A percentile compares a stretch with the other conserved stretches of the same genome.
phyloP scores from a whole-genome alignment of 2,329 filamentous ascomycete species.

The Aspergillus awamori region DNA sequence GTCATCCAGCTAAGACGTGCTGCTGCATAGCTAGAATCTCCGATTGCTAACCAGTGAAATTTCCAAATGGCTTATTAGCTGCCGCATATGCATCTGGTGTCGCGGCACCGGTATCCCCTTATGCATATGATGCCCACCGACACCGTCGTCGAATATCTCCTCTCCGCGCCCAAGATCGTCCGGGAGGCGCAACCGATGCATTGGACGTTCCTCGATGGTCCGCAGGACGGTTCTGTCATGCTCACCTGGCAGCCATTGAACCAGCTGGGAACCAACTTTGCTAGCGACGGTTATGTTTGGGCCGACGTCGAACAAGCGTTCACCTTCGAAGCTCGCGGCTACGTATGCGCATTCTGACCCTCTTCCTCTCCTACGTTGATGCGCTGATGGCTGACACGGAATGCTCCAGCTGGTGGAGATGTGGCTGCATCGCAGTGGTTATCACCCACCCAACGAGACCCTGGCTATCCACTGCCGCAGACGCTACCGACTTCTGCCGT shows the following conservation, averaged over 20 bases:
- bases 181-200: slow-evolving; percentile 83
- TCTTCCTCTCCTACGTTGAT: not conserved
- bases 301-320: slow-evolving; percentile 77
- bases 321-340: slow-evolving; percentile 71
- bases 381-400: slow-evolving; percentile 8
- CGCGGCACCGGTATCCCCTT: slow-evolving; percentile 76
- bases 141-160: slow-evolving; percentile 80
- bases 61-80: slow-evolving; percentile 61
- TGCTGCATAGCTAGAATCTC: not conserved
- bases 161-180: slow-evolving; percentile 81
- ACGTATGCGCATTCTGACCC: slow-evolving; percentile 52
- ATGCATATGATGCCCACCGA: slow-evolving; percentile 71
- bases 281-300: slow-evolving; percentile 93
- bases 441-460: slow-evolving; percentile 70
- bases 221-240: slow-evolving; percentile 78
- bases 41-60: not conserved
- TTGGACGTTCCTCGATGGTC: slow-evolving; percentile 88
- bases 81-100: slow-evolving; percentile 87
- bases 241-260: slow-evolving; percentile 85
- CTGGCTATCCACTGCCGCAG: slow-evolving; percentile 76
- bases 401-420: slow-evolving; percentile 79
- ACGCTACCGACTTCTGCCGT: slow-evolving; percentile 80
- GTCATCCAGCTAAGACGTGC: slow-evolving; percentile 22
- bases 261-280: slow-evolving; percentile 71
- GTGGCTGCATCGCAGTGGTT: slow-evolving; percentile 79